Base-by-base conservation (phyloP, 202 grass and related monocot species). In the Setaria viridis region DNA sequence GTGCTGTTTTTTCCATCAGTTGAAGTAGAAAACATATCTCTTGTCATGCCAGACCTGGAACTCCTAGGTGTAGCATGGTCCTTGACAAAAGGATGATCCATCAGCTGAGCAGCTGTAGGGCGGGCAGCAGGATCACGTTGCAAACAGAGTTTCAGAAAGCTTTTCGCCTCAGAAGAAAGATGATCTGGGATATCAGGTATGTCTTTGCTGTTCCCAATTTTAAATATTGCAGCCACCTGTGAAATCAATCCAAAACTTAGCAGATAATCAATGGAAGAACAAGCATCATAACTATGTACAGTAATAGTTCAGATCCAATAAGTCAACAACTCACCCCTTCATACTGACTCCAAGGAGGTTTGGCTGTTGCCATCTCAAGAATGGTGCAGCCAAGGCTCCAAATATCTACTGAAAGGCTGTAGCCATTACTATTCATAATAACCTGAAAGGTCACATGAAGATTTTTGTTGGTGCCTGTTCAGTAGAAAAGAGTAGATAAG, bases 361-460 rank as follows among this genome's bases (percentile, higher is more conserved):
- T 97, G 39, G 94, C 91, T 53, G 94, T 99, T 48, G 89, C 92
- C 97, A 99, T 99, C 80, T 99, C 97, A 74, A 99, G 85, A 89
- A 97, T 87, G 88, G 94, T 99, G 85, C 97, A 99, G 49, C 97
- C 97, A 69, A 99, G 97, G 76, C 97, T 99, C 97, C 97, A 99
- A 89, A 97, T 99, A 77, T 99, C 97, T 50, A 99, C 97, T 48
- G 97, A 94, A 80, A 99, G 97, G 54, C 91, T 96, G 86, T 99
- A 99, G 32, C 97, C 94, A 84, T 89, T 99, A 11, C 43, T 74
- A 93, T 99, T 99, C 97, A 99, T 99, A 74, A 99, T 94, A 82
- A 99, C 88, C 97, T 99, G 83, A 78, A 83, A 82, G 21, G 35
- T 84, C 65, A 73, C 57, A 20, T 72, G 49, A 59, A 76, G 8